Base-by-base conservation (phyloP, 2,329 filamentous ascomycete species). In the Fusarium beomiforme region DNA sequence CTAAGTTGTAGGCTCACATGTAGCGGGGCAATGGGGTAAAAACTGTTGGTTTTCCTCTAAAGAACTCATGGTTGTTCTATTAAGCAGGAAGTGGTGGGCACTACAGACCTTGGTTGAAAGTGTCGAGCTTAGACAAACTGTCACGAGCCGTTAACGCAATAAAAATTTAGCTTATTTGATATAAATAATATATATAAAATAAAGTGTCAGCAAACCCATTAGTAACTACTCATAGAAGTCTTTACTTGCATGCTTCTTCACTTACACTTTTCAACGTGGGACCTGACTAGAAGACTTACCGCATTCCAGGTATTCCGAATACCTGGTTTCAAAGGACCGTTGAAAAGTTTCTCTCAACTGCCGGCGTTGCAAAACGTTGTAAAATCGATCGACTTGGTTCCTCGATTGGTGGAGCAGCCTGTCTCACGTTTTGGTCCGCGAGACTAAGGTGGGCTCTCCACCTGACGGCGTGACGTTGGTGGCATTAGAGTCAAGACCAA, bases 261-360 rank as follows among this genome's bases (percentile, higher is more conserved):
- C 12, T 34, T 44, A 29, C 42, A 49, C n/a, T 23, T 23, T 44
- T 23, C 57, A 42, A 49, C n/a, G 8, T 46, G 24, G 46, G 43
- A 49, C 8, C 54, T 66, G 29, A 37, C 54, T 66, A 66, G 63
- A 66, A 31, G 39, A 17, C 26, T 29, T 66, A n/a, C 51, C 60
- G 44, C 63, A 66, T 67, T 66, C 54, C 61, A 66, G 31, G 16
- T 23, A 53, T 23, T 41, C 61, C 46, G 21, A 14, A 31, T 11
- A 34, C 31, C 44, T 44, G 58, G 64, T 36, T 57, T 31, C 42
- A 23, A 34, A 44, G 36, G 16, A 8, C 59, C 53, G 64, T 68
- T 69, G 2, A 8, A 64, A 59, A 55, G 47, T 64, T 42, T 37
- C 47, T 68, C 14, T 43, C 10, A 10, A 55, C n/a, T 58, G 4